These are phyloP conservation scores for Leccinellum rugosiceps DNA, from an alignment of 768 basidiomycete species.

Conservation along the genomic window DNA sequence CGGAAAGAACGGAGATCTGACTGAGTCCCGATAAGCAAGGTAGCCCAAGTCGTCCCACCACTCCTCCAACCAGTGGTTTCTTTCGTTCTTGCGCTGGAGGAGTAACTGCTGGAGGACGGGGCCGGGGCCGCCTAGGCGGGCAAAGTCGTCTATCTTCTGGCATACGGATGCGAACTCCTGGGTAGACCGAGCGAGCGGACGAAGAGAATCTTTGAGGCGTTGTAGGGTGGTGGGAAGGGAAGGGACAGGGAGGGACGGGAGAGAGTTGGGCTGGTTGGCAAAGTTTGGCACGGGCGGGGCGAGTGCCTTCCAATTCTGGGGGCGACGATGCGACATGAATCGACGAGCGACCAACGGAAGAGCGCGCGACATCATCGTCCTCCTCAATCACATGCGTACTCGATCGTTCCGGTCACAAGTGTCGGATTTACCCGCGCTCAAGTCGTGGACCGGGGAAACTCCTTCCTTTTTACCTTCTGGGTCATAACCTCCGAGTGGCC, in stretches of 20 bases:
- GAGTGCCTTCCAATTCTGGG: slow-evolving; percentile 65
- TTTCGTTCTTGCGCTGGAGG: slow-evolving; percentile 49
- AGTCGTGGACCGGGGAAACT: too few species aligned
- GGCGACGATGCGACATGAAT: slow-evolving; percentile 33
- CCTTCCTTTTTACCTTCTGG: too few species aligned
- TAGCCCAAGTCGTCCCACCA: slow-evolving; percentile 94
- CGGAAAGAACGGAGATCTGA: slow-evolving; percentile 31
- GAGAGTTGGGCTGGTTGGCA: slow-evolving; percentile 49
- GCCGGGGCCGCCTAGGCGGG: slow-evolving; percentile 36
- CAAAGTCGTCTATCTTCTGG: slow-evolving; percentile 69
- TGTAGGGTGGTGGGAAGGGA: slow-evolving; percentile 60
- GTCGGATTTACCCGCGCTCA: too few species aligned
- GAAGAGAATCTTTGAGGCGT: slow-evolving; percentile 66
- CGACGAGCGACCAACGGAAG: slow-evolving; percentile 3
- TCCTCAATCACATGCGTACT: slow-evolving; percentile 11
- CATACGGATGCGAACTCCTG: slow-evolving; percentile 54
- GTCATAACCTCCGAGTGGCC: too few species aligned
- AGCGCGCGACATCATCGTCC: background rate
- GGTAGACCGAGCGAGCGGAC: slow-evolving; percentile 66
- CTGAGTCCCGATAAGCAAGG: slow-evolving; percentile 82
- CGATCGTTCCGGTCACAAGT: too few species aligned
- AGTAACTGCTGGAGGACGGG: slow-evolving; percentile 64
- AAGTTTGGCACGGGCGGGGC: slow-evolving; percentile 70
- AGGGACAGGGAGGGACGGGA: slow-evolving; percentile 78
- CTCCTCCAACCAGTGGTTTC: slow-evolving; percentile 81